Base-by-base conservation (phyloP, 2,329 filamentous ascomycete genomes). In the Hypoxylon sp. region DNA sequence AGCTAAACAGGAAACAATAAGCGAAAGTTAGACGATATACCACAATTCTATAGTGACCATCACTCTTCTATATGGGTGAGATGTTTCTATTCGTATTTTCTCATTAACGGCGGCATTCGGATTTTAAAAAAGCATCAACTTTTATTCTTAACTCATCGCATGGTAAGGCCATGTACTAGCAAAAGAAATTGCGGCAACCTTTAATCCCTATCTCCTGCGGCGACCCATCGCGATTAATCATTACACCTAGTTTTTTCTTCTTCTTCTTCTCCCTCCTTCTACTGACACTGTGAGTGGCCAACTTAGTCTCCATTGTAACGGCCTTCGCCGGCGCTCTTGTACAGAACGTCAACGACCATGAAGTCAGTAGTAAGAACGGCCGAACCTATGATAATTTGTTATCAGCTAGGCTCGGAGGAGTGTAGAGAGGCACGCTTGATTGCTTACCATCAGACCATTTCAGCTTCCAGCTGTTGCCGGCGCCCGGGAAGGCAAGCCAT, bases 371-470 rank as follows among this genome's bases (percentile, higher is more conserved):
- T 77, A 54, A 78, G 75, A 33, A 77, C 66, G 25, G 69, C 69
- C 13, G 69, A 63, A 61, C 78, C 73, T 78, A 40, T 35, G 27
- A 44, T 33, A 13, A 22, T 64, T 33, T n/a, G n/a, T 55, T n/a
- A 60, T 61, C 58, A 61, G 35, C n/a, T 2, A 14, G n/a, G 2
- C 48, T 46, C 14, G 22, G 25, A 4, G 40, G 22, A 10, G 49
- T 14, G 8, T 30, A 14, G 22, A 49, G 13, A 31, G n/a, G 35
- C 42, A 25, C 11, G 44, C 14, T 49, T 11, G 2, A 42, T 6
- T 42, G 75, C 80, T 72, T 61, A 81, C 81, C 78, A 68, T 79
- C 77, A 46, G 79, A 79, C 80, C 80, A 82, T 63, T 77, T 79
- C 27, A 81, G 74, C 31, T 67, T 67, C 78, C 77, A 82, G 51